Conservation (phyloP, 495 filamentous ascomycete genomes). For the Xylaria longipes region DNA sequence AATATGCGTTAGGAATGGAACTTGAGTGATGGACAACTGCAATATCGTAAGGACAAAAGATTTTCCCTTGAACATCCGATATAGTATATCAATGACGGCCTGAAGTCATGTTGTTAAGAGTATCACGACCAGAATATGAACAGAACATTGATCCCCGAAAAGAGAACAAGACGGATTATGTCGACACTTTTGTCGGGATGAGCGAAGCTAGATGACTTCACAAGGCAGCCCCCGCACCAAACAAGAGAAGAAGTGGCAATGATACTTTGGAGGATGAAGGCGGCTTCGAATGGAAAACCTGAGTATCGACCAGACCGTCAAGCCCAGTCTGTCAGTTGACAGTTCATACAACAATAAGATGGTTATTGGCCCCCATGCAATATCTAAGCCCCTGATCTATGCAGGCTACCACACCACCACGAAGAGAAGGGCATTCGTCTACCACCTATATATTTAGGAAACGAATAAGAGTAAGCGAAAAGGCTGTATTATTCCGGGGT, state of each 20-base stretch:
- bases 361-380: neutral
- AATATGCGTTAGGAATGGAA: neutral
- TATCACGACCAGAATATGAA: slow-evolving; percentile 13
- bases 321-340: slow-evolving; percentile 8
- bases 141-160: slow-evolving; percentile 16
- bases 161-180: slow-evolving; percentile 22
- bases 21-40: slow-evolving; percentile 22
- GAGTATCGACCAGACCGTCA: neutral
- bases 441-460: neutral
- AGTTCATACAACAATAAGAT: slow-evolving; percentile 1
- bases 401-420: slow-evolving; percentile 17
- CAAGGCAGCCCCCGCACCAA: slow-evolving; percentile 27
- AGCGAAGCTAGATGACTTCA: slow-evolving; percentile 21
- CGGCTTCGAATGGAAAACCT: neutral
- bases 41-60: slow-evolving; percentile 11
- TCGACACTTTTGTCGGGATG: slow-evolving; percentile 27
- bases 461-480: slow-evolving; percentile 13
- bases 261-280: slow-evolving; percentile 25
- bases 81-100: slow-evolving; percentile 20
- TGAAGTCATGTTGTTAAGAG: slow-evolving; percentile 12
- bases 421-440: neutral
- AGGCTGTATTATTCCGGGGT: neutral
- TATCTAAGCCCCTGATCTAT: slow-evolving; percentile 18
- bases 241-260: slow-evolving; percentile 19
- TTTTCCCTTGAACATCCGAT: slow-evolving; percentile 18